Base-by-base conservation (phyloP, 1,284 basidiomycete genomes). In the Veloporphyrellus conicus region DNA sequence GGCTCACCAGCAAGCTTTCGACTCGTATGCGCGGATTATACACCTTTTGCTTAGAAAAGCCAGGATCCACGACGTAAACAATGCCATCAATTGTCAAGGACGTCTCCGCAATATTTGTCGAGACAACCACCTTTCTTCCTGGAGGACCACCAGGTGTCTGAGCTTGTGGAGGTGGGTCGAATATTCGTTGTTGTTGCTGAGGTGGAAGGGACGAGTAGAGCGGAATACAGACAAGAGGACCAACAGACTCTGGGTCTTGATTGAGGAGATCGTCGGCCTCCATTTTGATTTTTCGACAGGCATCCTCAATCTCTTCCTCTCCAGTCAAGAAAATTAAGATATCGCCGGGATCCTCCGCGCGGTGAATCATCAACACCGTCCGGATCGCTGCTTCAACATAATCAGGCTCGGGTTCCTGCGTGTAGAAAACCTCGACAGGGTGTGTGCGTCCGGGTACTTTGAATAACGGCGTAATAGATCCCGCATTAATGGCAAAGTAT, bases 41-140 rank as follows among this genome's bases (percentile, higher is more conserved):
- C 44, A 97, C 90, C 66, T 94, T 98, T 71, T 97, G 91, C 71
- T 97, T 95, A 10, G 90, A 93, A 74, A 96, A 95, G 0, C 95
- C 95, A 0, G 96, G 93, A 66, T 99, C 95, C 37, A 99, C 93
- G 48, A 99, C 95, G 63, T 98, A 99, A 12, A 99, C 93, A 62
- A 99, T 98, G 20, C 95, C 96, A 59, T 98, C 95, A 53, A 99
- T 98, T 2, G 95, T 99, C 31, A 99, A 72, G 10, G 93, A 96
- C 0, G 96, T 99, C 71, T 99, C 95, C 8, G 96, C 96, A 53
- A 99, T 95, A 69, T 99, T 99, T 29, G 96, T 99, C 12, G 93
- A 92, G 1, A 99, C 75, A 41, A 99, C 91, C 27, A 98, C 82
- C 69, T 99, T 99, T 54, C 95, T 82, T 0, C 94, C 93, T 0